phyloP scores from a whole-genome alignment of 352 stramenopile species.

The Phytophthora sansomeana region DNA sequence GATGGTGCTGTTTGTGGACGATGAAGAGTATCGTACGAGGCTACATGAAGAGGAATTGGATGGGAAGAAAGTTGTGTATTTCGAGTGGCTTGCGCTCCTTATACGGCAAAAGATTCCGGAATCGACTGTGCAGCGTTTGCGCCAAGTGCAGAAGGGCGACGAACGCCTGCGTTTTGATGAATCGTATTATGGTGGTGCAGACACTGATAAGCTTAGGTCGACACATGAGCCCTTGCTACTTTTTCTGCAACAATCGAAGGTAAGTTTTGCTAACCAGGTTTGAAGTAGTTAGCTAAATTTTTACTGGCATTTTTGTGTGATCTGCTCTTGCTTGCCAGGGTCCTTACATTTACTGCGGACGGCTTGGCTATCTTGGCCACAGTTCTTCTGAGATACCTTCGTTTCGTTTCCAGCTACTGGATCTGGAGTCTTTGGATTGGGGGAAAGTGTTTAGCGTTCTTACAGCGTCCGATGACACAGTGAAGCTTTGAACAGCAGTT shows the following conservation, averaged over 20 bases:
- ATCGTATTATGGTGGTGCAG: slow-evolving; percentile 7
- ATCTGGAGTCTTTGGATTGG: slow-evolving; percentile 30
- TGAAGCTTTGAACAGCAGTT: no score
- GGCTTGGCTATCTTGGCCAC: slow-evolving; percentile 49
- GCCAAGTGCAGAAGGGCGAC: slow-evolving; percentile 28
- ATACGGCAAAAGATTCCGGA: slow-evolving; percentile 6
- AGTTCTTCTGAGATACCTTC: slow-evolving; percentile 34
- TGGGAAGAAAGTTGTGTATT: slow-evolving; percentile 14
- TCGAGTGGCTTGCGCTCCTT: slow-evolving; percentile 16
- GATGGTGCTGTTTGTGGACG: slow-evolving; percentile 34
- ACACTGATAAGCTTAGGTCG: no score
- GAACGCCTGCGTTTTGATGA: slow-evolving; percentile 23
- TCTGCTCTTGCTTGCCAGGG: slow-evolving; percentile 13
- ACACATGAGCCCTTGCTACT: slow-evolving; percentile 11
- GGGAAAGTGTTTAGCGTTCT: neutral
- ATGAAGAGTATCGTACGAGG: slow-evolving; percentile 13
- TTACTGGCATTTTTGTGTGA: neutral
- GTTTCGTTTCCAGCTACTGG: slow-evolving; percentile 62
- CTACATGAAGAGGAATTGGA: neutral
- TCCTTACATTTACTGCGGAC: slow-evolving; percentile 61
- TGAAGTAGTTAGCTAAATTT: neutral
- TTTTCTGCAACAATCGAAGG: neutral
- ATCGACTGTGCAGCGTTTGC: slow-evolving; percentile 23
- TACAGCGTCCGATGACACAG: neutral
- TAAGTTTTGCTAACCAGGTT: neutral